These are phyloP conservation scores for Alternaria consortialis DNA, from an alignment of 2,329 filamentous ascomycete genomes.

Conservation along the genomic window DNA sequence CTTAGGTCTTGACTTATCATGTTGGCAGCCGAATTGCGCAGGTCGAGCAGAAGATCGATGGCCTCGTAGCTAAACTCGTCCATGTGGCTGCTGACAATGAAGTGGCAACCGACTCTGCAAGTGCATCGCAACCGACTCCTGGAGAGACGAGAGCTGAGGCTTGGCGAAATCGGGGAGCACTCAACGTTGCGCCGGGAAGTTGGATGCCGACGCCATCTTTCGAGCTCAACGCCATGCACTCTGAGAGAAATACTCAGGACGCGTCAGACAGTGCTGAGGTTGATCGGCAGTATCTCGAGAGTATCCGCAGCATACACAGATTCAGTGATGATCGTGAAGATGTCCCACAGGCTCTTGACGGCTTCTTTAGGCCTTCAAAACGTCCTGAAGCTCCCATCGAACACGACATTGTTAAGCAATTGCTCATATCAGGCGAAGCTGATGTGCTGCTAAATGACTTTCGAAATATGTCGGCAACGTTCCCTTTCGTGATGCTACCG, in stretches of 20 bases:
- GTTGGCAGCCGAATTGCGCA: constrained; percentile 43
- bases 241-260: constrained; percentile 13
- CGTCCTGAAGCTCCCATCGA: constrained; percentile 34
- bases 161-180: constrained; percentile 6
- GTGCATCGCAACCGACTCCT: neutral
- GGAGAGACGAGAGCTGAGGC: neutral
- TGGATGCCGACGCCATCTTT: constrained; percentile 42
- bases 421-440: constrained; percentile 37
- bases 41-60: constrained; percentile 49
- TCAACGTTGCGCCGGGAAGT: constrained; percentile 31
- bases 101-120: neutral
- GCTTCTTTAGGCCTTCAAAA: constrained; percentile 26
- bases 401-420: constrained; percentile 26
- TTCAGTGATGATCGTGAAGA: constrained; percentile 34
- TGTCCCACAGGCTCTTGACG: constrained; percentile 16
- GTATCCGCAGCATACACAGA: constrained; percentile 38
- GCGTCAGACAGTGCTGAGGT: constrained; percentile 22
- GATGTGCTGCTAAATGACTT: constrained; percentile 39
- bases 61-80: constrained; percentile 44
- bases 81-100: constrained; percentile 19
- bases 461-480: constrained; percentile 39
- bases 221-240: constrained; percentile 16
- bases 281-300: constrained; percentile 36
- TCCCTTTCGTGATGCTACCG: constrained; percentile 44
- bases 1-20: neutral